Evolutionary conservation across 305 asterid genomes (phyloP).

Genomic region (Fraxinus latifolia): DNA sequence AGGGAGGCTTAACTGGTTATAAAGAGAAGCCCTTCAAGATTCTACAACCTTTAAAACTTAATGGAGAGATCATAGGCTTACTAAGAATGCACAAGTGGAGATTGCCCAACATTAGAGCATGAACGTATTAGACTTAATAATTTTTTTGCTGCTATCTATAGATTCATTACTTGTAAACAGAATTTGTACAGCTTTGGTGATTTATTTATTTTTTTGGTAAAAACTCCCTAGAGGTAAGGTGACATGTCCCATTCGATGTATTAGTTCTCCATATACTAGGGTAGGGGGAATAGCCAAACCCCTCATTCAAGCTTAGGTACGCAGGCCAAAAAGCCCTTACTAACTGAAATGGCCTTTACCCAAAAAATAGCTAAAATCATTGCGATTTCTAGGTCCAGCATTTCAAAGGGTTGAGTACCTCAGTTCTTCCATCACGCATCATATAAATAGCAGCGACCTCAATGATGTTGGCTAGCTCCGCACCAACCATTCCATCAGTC

Average conservation of each 20-base stretch:
- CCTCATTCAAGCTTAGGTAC: not conserved
- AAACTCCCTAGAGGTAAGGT: not conserved
- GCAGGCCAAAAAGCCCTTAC: not conserved
- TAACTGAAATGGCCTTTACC: not conserved
- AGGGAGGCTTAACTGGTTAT: not conserved
- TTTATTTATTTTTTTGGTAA: not conserved
- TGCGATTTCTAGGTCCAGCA: not conserved
- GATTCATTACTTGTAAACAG: not conserved
- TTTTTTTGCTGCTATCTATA: not conserved
- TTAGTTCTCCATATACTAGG: not conserved
- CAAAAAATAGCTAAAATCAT: not conserved
- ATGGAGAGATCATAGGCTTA: not conserved
- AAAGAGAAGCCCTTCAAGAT: not conserved
- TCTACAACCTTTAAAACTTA: not conserved
- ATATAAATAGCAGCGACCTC: conserved; percentile 94
- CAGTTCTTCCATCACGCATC: conserved; percentile 91
- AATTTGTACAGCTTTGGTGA: not conserved
- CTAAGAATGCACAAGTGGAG: not conserved
- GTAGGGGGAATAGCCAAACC: not conserved
- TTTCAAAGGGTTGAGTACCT: conserved; percentile 51
- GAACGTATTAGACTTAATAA: not conserved
- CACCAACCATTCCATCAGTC: conserved; percentile 97
- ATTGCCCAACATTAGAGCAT: not conserved
- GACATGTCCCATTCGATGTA: not conserved
- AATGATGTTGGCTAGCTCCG: conserved; percentile 90